These are phyloP conservation scores for Fusarium foetens DNA, from an alignment of 2,329 filamentous ascomycete genomes.

Conservation along the genomic window DNA sequence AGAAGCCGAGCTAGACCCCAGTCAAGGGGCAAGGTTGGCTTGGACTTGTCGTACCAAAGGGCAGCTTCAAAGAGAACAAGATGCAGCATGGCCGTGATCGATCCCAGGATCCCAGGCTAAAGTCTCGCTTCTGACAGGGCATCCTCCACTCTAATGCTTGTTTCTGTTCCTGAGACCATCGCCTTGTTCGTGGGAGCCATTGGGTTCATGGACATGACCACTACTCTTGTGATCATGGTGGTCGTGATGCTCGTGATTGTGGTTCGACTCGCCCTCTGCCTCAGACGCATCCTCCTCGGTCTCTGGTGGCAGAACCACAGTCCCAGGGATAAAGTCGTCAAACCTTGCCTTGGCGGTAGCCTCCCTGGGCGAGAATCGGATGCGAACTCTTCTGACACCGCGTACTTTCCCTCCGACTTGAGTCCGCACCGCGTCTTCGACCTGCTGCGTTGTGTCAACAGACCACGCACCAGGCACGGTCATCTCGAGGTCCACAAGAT, in stretches of 20 bases:
- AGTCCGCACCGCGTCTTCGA: constrained; percentile 80
- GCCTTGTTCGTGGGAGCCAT: constrained; percentile 36
- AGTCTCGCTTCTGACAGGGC: constrained; percentile 6
- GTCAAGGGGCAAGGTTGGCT: constrained; percentile 11
- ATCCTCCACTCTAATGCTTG: constrained; percentile 40
- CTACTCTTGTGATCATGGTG: constrained; percentile 49
- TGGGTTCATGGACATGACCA: constrained; percentile 32
- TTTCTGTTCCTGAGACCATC: constrained; percentile 44
- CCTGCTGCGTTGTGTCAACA: constrained; percentile 72
- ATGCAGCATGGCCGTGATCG: constrained; percentile 2
- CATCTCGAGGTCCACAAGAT: constrained; percentile 89
- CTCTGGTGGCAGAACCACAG: constrained; percentile 72
- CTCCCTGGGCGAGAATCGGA: constrained; percentile 83
- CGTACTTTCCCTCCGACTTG: constrained; percentile 80
- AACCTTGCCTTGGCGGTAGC: constrained; percentile 66
- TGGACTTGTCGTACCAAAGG: background rate
- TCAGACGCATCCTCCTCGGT: constrained; percentile 55
- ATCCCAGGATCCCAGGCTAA: constrained; percentile 5
- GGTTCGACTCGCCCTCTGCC: constrained; percentile 43
- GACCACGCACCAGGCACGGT: constrained; percentile 82
- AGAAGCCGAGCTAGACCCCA: constrained; percentile 19
- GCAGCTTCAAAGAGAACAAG: background rate
- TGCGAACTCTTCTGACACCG: constrained; percentile 83
- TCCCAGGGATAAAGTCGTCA: constrained; percentile 81
- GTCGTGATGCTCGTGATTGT: constrained; percentile 49